Conservation (phyloP, 208 protist genomes). For the Phytomonas sp. region DNA sequence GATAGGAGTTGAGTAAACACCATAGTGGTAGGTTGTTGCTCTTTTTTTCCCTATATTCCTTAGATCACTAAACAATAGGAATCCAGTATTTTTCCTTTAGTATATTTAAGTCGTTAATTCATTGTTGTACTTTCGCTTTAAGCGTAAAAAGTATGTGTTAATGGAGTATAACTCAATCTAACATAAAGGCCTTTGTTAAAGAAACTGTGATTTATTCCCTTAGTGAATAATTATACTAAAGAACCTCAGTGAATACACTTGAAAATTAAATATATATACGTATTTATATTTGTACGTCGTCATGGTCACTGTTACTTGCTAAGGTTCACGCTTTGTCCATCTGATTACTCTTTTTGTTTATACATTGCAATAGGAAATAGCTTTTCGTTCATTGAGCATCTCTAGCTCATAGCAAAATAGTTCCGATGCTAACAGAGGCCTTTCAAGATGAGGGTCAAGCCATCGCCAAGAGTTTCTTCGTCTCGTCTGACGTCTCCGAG, state of each 20-base stretch:
- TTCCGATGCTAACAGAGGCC: constrained; percentile 10
- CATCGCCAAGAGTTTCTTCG: constrained; percentile 57
- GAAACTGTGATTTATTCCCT: background rate
- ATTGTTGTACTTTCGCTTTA: background rate
- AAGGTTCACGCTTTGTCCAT: background rate
- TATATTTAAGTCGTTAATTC: background rate
- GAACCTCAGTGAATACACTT: background rate
- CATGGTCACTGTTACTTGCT: background rate
- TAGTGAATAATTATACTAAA: background rate
- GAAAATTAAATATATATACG: constrained; percentile 3
- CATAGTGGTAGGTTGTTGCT: background rate
- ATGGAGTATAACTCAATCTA: background rate
- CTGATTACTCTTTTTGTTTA: background rate
- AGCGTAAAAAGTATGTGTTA: background rate
- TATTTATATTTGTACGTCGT: constrained; percentile 20
- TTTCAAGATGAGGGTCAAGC: constrained; percentile 50
- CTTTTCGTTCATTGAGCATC: background rate
- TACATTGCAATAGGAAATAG: background rate
- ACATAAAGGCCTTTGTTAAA: background rate
- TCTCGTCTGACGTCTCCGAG: constrained; percentile 47
- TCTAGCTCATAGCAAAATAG: background rate
- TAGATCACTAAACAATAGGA: background rate
- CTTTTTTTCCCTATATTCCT: background rate
- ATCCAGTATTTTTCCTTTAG: background rate
- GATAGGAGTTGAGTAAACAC: background rate